A percentile compares a stretch with the other conserved stretches of the same genome.
Conservation (phyloP, 257 asterid species). For the Coffea eugenioides region DNA sequence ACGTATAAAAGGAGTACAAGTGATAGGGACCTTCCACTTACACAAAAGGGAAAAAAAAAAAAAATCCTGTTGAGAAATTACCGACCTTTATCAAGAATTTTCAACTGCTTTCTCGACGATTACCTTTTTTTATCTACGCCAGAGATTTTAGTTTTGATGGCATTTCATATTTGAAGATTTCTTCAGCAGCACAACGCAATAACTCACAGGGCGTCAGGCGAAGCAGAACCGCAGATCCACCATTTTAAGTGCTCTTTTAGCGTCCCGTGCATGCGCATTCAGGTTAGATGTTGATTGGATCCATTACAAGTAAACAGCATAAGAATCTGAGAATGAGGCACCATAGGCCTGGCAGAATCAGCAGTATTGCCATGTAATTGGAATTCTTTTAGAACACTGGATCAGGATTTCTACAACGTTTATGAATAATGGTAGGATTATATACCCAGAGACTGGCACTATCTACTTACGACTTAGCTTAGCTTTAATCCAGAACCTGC, state of each 20-base stretch:
- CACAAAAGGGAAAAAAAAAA: no score
- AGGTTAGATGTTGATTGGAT: not conserved
- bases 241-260: not conserved
- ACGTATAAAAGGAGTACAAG: no score
- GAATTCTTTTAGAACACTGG: constrained; percentile 1
- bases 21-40: no score
- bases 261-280: not conserved
- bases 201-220: not conserved
- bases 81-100: not conserved
- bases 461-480: not conserved
- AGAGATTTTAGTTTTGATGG: not conserved
- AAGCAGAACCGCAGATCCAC: not conserved
- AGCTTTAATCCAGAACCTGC: not conserved
- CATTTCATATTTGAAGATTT: not conserved
- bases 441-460: constrained; percentile 10
- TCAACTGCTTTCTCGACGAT: not conserved
- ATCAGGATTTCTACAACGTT: constrained; percentile 8
- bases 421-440: not conserved
- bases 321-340: not conserved
- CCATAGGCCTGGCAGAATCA: not conserved
- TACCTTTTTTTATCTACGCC: not conserved
- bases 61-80: not conserved
- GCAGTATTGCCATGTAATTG: not conserved
- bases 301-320: not conserved
- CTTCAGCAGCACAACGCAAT: not conserved